phyloP scores from a whole-genome alignment of 345 rosid genomes.

The Angophora floribunda region DNA sequence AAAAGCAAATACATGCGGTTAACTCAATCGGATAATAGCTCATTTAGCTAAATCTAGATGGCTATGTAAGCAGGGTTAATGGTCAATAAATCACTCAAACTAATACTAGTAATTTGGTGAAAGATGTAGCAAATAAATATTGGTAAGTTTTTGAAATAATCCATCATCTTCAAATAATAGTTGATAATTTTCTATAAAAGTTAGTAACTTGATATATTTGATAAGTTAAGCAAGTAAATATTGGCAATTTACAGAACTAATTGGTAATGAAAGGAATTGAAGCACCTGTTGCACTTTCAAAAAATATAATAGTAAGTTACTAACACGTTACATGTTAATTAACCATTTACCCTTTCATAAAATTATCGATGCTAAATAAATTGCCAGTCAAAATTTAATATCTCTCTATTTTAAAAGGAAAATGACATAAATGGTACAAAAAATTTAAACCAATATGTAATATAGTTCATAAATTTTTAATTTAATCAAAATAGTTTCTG shows the following conservation, averaged over 20 bases:
- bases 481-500: too few relatives aligned
- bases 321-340: rapidly evolving
- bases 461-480: too few relatives aligned
- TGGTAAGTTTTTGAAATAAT: neutral
- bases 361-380: neutral
- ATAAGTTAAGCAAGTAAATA: neutral
- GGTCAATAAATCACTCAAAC: neutral
- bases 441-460: too few relatives aligned
- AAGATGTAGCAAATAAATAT: neutral
- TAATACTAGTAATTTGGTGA: neutral
- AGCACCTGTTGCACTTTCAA: rapidly evolving
- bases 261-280: rapidly evolving
- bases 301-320: neutral
- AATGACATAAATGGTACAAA: too few relatives aligned
- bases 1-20: neutral
- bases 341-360: neutral
- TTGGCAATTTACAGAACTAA: neutral
- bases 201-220: neutral
- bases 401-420: neutral
- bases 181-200: neutral
- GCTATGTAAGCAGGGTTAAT: neutral
- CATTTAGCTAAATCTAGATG: too few relatives aligned
- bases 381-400: neutral
- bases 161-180: neutral
- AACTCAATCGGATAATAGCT: neutral